Percentiles rank a stretch among this genome's conserved stretches.
phyloP scores from a whole-genome alignment of 2,329 filamentous ascomycete species.

The Paracoccidioides brasiliensis region DNA sequence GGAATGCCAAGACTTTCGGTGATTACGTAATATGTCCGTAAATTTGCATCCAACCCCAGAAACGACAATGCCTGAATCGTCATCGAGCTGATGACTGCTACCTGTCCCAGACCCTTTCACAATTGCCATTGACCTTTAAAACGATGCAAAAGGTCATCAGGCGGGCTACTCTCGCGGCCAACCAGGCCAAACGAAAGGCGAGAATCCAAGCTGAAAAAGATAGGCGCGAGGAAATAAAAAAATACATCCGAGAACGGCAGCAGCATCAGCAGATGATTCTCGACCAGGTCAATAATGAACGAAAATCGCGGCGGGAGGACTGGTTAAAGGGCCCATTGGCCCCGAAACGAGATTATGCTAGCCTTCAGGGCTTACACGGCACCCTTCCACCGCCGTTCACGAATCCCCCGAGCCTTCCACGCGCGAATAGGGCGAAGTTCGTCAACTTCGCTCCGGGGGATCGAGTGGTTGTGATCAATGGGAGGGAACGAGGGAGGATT shows the following conservation, averaged over 20 bases:
- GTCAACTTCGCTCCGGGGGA: conserved; percentile 57
- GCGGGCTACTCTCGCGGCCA: conserved; percentile 53
- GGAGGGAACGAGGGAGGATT: conserved; percentile 72
- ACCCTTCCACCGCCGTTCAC: conserved; percentile 32
- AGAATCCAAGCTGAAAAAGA: conserved; percentile 33
- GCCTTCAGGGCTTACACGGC: conserved; percentile 45
- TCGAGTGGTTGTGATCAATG: conserved; percentile 67
- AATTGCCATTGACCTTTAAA: conserved; percentile 17
- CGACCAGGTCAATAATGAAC: conserved; percentile 35
- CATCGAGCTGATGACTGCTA: not conserved
- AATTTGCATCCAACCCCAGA: not conserved
- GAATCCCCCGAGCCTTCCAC: conserved; percentile 28
- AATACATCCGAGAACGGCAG: conserved; percentile 18
- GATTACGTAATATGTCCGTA: not conserved
- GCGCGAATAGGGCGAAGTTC: conserved; percentile 31
- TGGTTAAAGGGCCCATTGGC: conserved; percentile 67
- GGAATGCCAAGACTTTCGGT: too few relatives aligned
- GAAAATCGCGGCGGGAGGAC: conserved; percentile 53
- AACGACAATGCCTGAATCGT: too few relatives aligned
- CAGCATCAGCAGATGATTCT: conserved; percentile 22
- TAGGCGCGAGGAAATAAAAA: conserved; percentile 26
- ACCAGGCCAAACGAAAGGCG: conserved; percentile 40
- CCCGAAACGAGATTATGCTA: conserved; percentile 59
- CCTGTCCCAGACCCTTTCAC: not conserved
- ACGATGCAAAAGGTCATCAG: conserved; percentile 59